These are phyloP conservation scores for Hericium alpestre DNA, from an alignment of 768 basidiomycete genomes.

Conservation along the genomic window DNA sequence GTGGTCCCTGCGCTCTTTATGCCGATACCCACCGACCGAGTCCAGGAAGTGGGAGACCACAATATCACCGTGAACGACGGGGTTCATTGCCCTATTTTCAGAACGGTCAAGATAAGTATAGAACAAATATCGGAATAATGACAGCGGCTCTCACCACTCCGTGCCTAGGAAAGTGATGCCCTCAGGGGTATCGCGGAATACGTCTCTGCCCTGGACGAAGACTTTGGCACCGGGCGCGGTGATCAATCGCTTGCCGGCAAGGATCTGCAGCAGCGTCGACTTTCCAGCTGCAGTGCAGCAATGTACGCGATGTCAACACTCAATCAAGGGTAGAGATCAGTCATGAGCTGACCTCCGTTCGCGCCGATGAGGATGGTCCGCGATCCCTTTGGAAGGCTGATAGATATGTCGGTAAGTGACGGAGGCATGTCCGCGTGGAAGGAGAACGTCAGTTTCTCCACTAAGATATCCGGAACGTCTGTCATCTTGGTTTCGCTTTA, in stretches of 20 bases:
- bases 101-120: too few species aligned
- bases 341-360: slow-evolving; percentile 65
- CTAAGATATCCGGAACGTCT: slow-evolving; percentile 22
- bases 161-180: slow-evolving; percentile 87
- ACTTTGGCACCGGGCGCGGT: slow-evolving; percentile 41
- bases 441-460: slow-evolving; percentile 43
- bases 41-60: slow-evolving; percentile 91
- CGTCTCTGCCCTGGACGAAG: slow-evolving; percentile 69
- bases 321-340: background rate
- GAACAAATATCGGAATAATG: background rate
- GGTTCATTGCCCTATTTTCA: slow-evolving; percentile 78
- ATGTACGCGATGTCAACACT: too few species aligned
- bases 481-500: background rate
- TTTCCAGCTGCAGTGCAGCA: slow-evolving; percentile 57
- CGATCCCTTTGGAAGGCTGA: slow-evolving; percentile 63
- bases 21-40: slow-evolving; percentile 90
- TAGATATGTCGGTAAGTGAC: slow-evolving; percentile 53
- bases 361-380: slow-evolving; percentile 85
- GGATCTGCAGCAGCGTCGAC: slow-evolving; percentile 88
- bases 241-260: slow-evolving; percentile 84
- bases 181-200: slow-evolving; percentile 77
- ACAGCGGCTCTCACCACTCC: slow-evolving; percentile 57
- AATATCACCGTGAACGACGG: slow-evolving; percentile 90
- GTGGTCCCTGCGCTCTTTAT: slow-evolving; percentile 78
- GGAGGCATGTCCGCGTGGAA: slow-evolving; percentile 34